Evolutionary conservation across 257 asterid species (phyloP).

Genomic region (Nicotiana attenuata): DNA sequence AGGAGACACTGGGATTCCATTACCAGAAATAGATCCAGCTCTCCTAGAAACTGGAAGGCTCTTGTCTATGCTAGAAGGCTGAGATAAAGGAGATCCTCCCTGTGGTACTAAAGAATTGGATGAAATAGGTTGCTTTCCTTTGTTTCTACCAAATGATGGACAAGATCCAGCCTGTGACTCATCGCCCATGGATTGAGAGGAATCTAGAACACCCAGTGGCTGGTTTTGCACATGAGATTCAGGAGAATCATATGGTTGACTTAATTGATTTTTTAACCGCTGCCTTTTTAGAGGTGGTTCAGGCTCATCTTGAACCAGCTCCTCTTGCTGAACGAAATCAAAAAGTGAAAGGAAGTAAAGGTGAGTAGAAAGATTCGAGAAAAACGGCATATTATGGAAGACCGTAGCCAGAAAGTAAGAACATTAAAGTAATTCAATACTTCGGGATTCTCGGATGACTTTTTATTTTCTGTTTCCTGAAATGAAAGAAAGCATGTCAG

Average conservation of each 20-base stretch:
- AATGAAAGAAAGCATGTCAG: neutral
- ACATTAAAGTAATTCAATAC: neutral
- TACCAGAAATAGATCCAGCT: constrained; percentile 13
- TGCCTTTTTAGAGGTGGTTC: constrained; percentile 10
- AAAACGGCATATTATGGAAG: neutral
- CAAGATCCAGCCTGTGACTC: constrained; percentile 13
- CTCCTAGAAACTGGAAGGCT: constrained; percentile 5
- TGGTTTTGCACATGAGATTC: constrained; percentile 4
- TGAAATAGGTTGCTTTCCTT: constrained; percentile 27
- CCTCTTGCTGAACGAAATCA: constrained; percentile 1
- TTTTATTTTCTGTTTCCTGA: constrained; percentile 15
- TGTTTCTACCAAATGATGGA: constrained; percentile 16
- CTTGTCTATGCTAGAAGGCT: constrained; percentile 7
- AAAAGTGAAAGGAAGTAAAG: neutral
- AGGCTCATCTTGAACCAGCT: constrained; percentile 10
- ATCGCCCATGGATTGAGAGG: constrained; percentile 3
- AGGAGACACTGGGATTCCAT: constrained; percentile 7
- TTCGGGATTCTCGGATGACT: constrained; percentile 1
- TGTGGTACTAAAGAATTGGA: constrained; percentile 7
- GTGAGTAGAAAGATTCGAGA: neutral
- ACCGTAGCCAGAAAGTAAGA: neutral
- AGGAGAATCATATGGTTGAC: constrained; percentile 8
- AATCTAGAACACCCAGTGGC: neutral
- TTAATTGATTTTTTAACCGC: constrained; percentile 6
- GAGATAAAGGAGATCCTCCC: constrained; percentile 9